Evolutionary conservation across 2,329 filamentous ascomycete genomes (phyloP).

Genomic region (Fusarium kyushuense): DNA sequence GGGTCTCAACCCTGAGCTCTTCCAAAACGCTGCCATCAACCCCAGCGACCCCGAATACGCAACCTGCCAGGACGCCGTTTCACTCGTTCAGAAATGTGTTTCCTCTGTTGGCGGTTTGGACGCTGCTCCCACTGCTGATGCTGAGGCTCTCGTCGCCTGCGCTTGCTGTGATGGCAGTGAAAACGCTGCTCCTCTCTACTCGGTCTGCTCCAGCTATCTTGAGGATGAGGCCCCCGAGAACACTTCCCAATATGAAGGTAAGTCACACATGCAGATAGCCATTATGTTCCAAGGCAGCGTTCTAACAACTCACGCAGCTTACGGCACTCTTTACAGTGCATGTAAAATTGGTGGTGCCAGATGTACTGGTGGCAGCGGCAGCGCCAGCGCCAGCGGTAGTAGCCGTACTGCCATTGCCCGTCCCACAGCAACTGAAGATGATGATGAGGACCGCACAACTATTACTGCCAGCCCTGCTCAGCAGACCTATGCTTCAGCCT

Average conservation of each 20-base stretch:
- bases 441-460: conserved; percentile 8
- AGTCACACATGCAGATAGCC: neutral
- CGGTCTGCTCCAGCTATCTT: conserved; percentile 49
- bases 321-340: conserved; percentile 44
- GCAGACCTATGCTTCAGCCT: conserved; percentile 44
- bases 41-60: conserved; percentile 43
- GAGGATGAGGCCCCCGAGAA: conserved; percentile 39
- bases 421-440: conserved; percentile 16
- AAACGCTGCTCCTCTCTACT: conserved; percentile 46
- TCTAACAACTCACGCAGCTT: conserved; percentile 43
- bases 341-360: conserved; percentile 33
- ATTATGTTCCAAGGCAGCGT: no score
- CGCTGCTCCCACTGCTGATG: conserved; percentile 42
- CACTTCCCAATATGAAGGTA: conserved; percentile 46
- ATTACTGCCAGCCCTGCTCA: conserved; percentile 30
- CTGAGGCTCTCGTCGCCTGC: conserved; percentile 43
- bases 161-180: conserved; percentile 47
- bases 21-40: conserved; percentile 45
- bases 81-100: conserved; percentile 43
- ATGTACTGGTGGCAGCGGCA: conserved; percentile 19
- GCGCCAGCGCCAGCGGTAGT: neutral
- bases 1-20: conserved; percentile 34
- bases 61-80: conserved; percentile 41
- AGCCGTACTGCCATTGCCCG: neutral
- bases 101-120: conserved; percentile 41